These are phyloP conservation scores for Yamadazyma atlantica DNA, from an alignment of 1,139 yeast species.

Conservation along the genomic window DNA sequence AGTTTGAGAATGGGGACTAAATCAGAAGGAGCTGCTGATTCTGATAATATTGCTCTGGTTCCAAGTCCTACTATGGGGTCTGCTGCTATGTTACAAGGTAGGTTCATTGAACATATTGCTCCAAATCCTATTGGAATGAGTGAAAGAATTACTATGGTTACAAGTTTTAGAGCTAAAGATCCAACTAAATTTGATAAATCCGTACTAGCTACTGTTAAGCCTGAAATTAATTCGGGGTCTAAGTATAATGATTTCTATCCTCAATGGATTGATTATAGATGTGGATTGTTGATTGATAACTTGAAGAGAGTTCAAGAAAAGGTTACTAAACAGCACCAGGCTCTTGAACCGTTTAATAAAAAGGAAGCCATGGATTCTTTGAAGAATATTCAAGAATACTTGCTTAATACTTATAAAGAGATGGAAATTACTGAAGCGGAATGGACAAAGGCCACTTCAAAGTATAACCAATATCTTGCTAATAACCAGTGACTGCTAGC, in stretches of 20 bases:
- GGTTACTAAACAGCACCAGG: conserved; percentile 12
- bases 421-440: conserved; percentile 30
- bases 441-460: conserved; percentile 8
- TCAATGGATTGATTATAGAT: conserved; percentile 42
- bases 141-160: conserved; percentile 56
- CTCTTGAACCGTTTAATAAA: conserved; percentile 38
- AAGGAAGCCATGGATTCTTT: conserved; percentile 33
- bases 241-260: conserved; percentile 34
- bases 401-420: conserved; percentile 43
- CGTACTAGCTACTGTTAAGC: conserved; percentile 37
- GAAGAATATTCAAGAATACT: conserved; percentile 39
- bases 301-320: conserved; percentile 28
- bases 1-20: conserved; percentile 44
- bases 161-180: conserved; percentile 36
- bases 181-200: conserved; percentile 27
- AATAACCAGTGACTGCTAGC: not conserved
- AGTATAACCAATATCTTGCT: not conserved
- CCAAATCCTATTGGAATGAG: conserved; percentile 50
- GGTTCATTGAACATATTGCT: conserved; percentile 55
- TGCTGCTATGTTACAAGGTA: conserved; percentile 58
- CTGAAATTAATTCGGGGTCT: conserved; percentile 38
- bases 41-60: conserved; percentile 37
- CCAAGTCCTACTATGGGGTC: conserved; percentile 55
- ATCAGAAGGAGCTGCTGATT: conserved; percentile 20
- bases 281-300: conserved; percentile 36